Evolutionary conservation across 2,329 filamentous ascomycete species (phyloP).

Genomic region (Acephala macrosclerotiorum): DNA sequence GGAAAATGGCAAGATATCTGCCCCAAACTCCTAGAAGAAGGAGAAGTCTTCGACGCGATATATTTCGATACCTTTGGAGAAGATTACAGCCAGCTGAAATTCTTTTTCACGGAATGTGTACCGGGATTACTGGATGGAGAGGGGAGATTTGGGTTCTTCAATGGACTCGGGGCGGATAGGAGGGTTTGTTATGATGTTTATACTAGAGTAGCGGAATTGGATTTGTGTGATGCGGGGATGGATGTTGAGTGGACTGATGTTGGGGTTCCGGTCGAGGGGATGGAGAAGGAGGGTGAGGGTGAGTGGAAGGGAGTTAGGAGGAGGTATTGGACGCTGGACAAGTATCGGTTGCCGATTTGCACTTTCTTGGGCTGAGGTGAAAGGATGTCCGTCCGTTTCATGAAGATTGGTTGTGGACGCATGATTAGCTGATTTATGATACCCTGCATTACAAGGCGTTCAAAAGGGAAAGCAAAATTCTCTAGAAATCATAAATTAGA

Average conservation of each 20-base stretch:
- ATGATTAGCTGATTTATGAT: conserved; percentile 17
- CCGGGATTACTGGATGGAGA: conserved; percentile 76
- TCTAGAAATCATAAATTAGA: not conserved
- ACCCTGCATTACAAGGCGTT: conserved; percentile 26
- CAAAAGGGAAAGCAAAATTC: not conserved
- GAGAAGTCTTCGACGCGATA: conserved; percentile 81
- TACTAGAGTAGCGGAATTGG: conserved; percentile 88
- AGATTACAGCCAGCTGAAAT: conserved; percentile 83
- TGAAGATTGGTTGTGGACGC: too few species aligned
- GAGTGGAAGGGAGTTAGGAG: conserved; percentile 91
- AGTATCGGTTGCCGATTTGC: conserved; percentile 77
- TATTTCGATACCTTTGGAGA: conserved; percentile 99
- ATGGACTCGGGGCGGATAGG: conserved; percentile 90
- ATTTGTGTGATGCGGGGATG: conserved; percentile 86
- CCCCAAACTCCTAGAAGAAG: conserved; percentile 70
- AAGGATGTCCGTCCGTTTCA: too few species aligned
- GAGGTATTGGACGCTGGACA: conserved; percentile 88
- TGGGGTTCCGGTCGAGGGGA: conserved; percentile 68
- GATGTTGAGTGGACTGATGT: conserved; percentile 88
- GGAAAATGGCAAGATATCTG: conserved; percentile 86
- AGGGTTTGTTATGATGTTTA: conserved; percentile 97
- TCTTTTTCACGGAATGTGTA: conserved; percentile 89
- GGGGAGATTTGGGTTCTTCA: conserved; percentile 86
- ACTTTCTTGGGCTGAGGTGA: conserved; percentile 69
- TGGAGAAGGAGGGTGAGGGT: conserved; percentile 71